These are phyloP conservation scores for Amoebophrya sp. DNA, from an alignment of 169 alveolate species.

Conservation along the genomic window DNA sequence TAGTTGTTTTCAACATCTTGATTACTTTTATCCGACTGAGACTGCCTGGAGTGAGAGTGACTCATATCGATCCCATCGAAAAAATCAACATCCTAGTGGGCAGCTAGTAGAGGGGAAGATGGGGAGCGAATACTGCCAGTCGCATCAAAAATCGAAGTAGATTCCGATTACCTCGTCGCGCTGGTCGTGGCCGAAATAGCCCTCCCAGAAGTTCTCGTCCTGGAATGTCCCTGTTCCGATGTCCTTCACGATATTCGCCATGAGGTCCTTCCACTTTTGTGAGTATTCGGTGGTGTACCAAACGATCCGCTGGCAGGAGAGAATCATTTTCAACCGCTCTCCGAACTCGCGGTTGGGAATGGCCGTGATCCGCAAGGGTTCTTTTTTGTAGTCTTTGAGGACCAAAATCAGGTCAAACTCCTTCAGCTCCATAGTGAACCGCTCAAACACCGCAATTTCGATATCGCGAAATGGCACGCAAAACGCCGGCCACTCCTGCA, in stretches of 20 bases:
- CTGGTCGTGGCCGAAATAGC: no score
- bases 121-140: no score
- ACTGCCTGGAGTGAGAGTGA: no score
- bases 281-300: not conserved
- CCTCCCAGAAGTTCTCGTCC: no score
- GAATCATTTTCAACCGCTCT: not conserved
- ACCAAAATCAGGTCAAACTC: not conserved
- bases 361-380: not conserved
- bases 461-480: conserved; percentile 82
- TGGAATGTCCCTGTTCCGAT: not conserved
- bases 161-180: no score
- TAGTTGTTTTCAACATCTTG: no score
- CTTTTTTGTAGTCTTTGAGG: not conserved
- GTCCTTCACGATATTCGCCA: not conserved
- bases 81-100: no score
- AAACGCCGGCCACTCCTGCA: conserved; percentile 90
- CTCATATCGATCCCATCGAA: no score
- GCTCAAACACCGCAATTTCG: conserved; percentile 87
- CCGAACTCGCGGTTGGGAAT: not conserved
- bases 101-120: no score
- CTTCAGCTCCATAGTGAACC: conserved; percentile 48
- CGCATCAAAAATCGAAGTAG: no score
- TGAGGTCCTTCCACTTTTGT: not conserved
- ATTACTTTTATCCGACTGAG: no score
- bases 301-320: not conserved